Base-by-base conservation (phyloP, 2,329 filamentous ascomycete genomes). In the Colletotrichum sp. region DNA sequence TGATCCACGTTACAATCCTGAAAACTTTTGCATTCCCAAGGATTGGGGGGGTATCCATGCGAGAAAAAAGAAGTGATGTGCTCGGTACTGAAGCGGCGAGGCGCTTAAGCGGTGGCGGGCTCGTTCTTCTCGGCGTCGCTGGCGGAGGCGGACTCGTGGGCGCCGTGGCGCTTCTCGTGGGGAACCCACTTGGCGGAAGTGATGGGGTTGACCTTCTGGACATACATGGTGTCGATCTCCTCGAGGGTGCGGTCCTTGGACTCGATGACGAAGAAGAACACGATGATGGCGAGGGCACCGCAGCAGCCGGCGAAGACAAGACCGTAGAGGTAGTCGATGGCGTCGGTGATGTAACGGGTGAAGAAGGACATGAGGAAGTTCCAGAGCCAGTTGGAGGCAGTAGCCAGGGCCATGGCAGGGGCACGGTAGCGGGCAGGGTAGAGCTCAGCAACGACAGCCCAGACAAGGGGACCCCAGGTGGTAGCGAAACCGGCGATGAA, bases 201-300 rank as follows among this genome's bases (percentile, higher is more conserved):
- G 80, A 88, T 88, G 26, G 89, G 88, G 80, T 88, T 89, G 79
- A 90, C 87, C 57, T 82, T 83, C 52, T 86, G 80, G 21, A 89
- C 87, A 82, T 96, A 96, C 93, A 95, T 95, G 74, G 90, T 92
- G 83, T 95, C 94, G 72, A 95, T 93, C 84, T 95, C 93, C 85
- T 95, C 94, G 21, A 96, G 89, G 2, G 90, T 92, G 36, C 93
- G 90, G 80, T 93, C 93, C 84, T 94, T 93, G 77, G 90, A 93
- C 85, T 95, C 94, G 80, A 93, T 93, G 78, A 95, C 89, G 84
- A 95, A 95, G 88, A 95, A 94, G 88, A 93, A 95, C 75, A 95
- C 93, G 66, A 95, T 88, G 21, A 91, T 80, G 6, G 92, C 88
- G 24, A 92, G 91, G 12, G 89, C 88, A 73, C 91, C 90, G 81